Percentiles rank a stretch among this genome's conserved stretches.
phyloP scores from a whole-genome alignment of 2,329 filamentous ascomycete species.

The Aspergillus sp. region DNA sequence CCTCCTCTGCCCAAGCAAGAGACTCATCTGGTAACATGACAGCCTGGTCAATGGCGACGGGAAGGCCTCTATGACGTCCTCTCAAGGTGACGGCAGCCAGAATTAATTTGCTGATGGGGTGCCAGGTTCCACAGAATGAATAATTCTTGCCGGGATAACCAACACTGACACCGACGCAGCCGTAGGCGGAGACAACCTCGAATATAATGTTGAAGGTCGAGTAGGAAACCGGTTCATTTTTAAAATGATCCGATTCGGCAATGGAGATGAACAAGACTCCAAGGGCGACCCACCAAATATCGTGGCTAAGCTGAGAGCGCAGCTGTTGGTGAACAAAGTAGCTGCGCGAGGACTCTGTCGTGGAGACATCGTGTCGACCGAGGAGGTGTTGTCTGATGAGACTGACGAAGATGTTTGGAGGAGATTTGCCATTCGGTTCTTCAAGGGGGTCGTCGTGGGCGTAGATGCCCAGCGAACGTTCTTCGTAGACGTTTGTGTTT shows the following conservation, averaged over 20 bases:
- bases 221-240: conserved; percentile 47
- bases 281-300: conserved; percentile 62
- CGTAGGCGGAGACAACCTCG: conserved; percentile 48
- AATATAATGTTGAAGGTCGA: conserved; percentile 57
- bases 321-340: conserved; percentile 55
- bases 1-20: conserved; percentile 38
- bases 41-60: conserved; percentile 53
- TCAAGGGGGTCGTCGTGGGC: conserved; percentile 25
- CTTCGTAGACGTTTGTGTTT: conserved; percentile 68
- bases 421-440: conserved; percentile 11
- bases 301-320: conserved; percentile 61
- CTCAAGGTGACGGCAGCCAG: conserved; percentile 55
- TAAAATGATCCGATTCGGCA: conserved; percentile 55
- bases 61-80: conserved; percentile 53
- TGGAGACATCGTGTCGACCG: conserved; percentile 13
- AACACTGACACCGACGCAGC: conserved; percentile 57
- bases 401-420: conserved; percentile 18
- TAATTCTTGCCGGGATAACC: conserved; percentile 52
- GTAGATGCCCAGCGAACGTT: conserved; percentile 55
- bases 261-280: conserved; percentile 57
- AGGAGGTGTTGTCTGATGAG: conserved; percentile 22
- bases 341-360: conserved; percentile 33
- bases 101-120: conserved; percentile 54
- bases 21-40: conserved; percentile 37
- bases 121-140: conserved; percentile 53